These are phyloP conservation scores for Coemansia sp. DNA, from an alignment of 192 early-diverging fungal genomes.

Conservation along the genomic window DNA sequence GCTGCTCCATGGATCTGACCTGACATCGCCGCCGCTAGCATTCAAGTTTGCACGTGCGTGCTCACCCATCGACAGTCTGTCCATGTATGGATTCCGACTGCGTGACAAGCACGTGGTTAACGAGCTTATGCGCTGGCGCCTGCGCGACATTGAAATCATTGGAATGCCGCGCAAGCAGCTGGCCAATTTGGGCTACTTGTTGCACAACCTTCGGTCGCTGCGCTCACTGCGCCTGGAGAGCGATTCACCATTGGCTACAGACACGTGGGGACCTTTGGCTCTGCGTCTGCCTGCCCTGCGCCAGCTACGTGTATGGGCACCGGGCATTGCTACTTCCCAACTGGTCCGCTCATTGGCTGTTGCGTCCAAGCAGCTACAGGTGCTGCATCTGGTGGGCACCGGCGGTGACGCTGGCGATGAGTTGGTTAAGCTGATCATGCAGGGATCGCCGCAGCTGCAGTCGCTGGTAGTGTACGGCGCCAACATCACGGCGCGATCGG, in stretches of 20 bases:
- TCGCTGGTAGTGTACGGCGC: conserved; percentile 43
- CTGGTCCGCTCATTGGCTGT: conserved; percentile 13
- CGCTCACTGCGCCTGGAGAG: conserved; percentile 41
- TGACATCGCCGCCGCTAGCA: conserved; percentile 37
- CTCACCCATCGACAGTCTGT: conserved; percentile 43
- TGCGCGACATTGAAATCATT: conserved; percentile 46
- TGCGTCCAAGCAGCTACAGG: conserved; percentile 16
- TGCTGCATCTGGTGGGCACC: conserved; percentile 35
- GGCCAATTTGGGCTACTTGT: conserved; percentile 34
- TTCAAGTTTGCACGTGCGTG: conserved; percentile 46
- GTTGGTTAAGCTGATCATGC: conserved; percentile 17
- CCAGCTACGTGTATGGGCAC: conserved; percentile 46
- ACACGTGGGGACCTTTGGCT: conserved; percentile 36
- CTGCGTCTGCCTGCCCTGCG: conserved; percentile 25
- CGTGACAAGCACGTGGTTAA: conserved; percentile 45
- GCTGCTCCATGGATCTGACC: conserved; percentile 46
- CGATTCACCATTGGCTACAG: conserved; percentile 34
- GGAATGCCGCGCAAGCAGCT: conserved; percentile 49
- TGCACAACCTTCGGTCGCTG: conserved; percentile 33
- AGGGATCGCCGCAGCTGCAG: conserved; percentile 20
- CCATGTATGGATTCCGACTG: conserved; percentile 46
- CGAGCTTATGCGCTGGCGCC: conserved; percentile 49
- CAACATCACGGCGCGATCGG: conserved; percentile 25
- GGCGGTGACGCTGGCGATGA: conserved; percentile 32
- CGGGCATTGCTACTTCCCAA: conserved; percentile 24